Evolutionary conservation across 73 alveolate genomes (phyloP).

Genomic region (Symbiodinium pilosum): DNA sequence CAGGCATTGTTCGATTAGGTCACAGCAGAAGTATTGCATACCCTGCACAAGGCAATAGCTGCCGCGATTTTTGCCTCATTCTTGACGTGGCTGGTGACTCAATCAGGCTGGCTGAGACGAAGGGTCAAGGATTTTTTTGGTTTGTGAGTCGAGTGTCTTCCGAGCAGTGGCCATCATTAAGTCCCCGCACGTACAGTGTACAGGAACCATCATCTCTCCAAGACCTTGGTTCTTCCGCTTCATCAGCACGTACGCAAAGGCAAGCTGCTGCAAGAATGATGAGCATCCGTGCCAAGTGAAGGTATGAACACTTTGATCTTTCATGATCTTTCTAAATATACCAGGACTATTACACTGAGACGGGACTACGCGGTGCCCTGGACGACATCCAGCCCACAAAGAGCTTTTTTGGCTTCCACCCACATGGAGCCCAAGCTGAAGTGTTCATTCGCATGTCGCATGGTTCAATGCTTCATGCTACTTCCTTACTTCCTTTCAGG

Average conservation of each 20-base stretch:
- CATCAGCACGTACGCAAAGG: constrained; percentile 61
- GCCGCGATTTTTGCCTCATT: constrained; percentile 41
- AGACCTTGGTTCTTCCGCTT: constrained; percentile 44
- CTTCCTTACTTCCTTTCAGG: background rate
- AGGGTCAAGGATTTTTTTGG: background rate
- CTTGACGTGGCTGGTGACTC: constrained; percentile 53
- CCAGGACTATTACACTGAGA: constrained; percentile 45
- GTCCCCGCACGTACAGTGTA: no score
- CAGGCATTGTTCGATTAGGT: no score
- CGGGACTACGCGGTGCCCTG: constrained; percentile 75
- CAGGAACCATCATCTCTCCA: constrained; percentile 39
- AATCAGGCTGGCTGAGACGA: background rate
- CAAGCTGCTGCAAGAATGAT: no score
- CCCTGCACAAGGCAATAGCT: constrained; percentile 14
- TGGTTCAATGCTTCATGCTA: no score
- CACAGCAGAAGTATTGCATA: no score
- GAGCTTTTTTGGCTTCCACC: constrained; percentile 72
- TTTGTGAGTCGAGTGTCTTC: no score
- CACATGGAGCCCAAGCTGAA: no score
- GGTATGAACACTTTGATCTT: no score
- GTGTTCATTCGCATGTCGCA: background rate
- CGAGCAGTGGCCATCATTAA: no score
- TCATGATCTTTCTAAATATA: no score
- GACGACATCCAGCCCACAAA: constrained; percentile 60
- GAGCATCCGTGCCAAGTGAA: no score